Conservation (phyloP, 257 asterid genomes). For the Salvia hispanica region DNA sequence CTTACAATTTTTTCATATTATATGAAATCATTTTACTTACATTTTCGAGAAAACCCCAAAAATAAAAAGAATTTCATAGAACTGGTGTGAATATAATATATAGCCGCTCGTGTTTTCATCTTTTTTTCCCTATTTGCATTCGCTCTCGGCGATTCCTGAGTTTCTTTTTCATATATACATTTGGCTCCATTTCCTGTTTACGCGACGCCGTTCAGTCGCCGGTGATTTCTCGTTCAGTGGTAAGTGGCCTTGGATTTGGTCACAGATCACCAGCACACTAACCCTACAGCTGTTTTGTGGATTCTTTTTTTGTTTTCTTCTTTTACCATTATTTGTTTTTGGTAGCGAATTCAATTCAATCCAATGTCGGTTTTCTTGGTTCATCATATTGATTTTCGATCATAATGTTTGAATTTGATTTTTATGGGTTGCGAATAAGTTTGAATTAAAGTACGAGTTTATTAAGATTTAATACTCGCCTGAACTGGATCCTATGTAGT, state of each 20-base stretch:
- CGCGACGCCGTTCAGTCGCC: slow-evolving; percentile 29
- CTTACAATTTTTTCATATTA: too few species aligned
- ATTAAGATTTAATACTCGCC: slow-evolving; percentile 11
- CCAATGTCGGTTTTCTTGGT: slow-evolving; percentile 11
- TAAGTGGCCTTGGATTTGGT: slow-evolving; percentile 22
- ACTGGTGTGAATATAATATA: background rate
- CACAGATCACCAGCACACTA: slow-evolving; percentile 38
- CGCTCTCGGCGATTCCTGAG: slow-evolving; percentile 37
- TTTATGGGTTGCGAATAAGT: slow-evolving; percentile 14
- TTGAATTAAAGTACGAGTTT: slow-evolving; percentile 26
- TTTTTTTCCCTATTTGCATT: slow-evolving; percentile 28
- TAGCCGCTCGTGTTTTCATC: slow-evolving; percentile 30
- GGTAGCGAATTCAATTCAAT: slow-evolving; percentile 22
- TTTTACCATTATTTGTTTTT: background rate
- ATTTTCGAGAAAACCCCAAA: too few species aligned
- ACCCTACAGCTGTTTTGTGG: slow-evolving; percentile 33
- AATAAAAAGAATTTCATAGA: too few species aligned
- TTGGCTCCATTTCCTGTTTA: background rate
- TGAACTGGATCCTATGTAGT: slow-evolving; percentile 36
- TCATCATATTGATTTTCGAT: slow-evolving; percentile 14
- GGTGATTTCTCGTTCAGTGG: slow-evolving; percentile 43
- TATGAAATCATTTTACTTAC: too few species aligned
- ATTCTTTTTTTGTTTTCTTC: background rate
- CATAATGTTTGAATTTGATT: slow-evolving; percentile 9
- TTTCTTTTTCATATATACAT: slow-evolving; percentile 19